A percentile compares a stretch with the other conserved stretches of the same genome.
These are phyloP conservation scores for Rhodotorula sp. DNA, from an alignment of 1,284 basidiomycete genomes.

Conservation along the genomic window DNA sequence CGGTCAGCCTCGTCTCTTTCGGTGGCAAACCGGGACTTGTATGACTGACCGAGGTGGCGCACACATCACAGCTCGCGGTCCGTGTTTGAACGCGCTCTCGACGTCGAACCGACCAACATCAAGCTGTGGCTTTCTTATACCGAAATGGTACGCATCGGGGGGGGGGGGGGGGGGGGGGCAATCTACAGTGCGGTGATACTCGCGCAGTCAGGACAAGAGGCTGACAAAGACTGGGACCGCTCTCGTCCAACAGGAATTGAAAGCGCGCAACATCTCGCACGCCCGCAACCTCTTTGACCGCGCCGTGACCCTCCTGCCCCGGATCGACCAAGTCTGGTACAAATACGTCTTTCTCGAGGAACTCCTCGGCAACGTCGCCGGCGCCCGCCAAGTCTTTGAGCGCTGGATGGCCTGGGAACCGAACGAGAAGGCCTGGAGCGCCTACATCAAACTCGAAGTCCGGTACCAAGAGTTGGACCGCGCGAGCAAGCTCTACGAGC, in stretches of 20 bases:
- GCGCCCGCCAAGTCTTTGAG: conserved; percentile 95
- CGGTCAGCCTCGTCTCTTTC: conserved; percentile 50
- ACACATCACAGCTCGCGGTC: conserved; percentile 62
- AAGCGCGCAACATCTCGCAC: conserved; percentile 93
- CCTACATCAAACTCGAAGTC: conserved; percentile 94
- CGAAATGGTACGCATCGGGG: conserved; percentile 63
- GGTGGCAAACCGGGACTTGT: no score
- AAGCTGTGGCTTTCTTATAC: conserved; percentile 94
- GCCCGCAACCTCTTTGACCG: conserved; percentile 95
- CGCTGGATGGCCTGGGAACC: conserved; percentile 99
- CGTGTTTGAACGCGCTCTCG: conserved; percentile 93
- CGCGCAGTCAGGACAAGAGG: fast-evolving
- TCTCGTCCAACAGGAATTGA: conserved; percentile 63
- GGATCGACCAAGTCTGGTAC: conserved; percentile 64
- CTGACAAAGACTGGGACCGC: background rate
- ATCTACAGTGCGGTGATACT: no score
- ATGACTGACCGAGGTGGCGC: background rate
- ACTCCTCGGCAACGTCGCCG: conserved; percentile 89
- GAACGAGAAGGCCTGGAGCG: conserved; percentile 98
- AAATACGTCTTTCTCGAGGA: conserved; percentile 86
- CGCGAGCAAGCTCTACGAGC: conserved; percentile 88
- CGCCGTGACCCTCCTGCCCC: conserved; percentile 89
- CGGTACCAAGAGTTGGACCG: conserved; percentile 88
- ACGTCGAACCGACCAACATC: conserved; percentile 83
- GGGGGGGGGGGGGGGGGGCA: no score